phyloP scores from a whole-genome alignment of 441 rosid species.

The Pelargonium myrrhifolium region DNA sequence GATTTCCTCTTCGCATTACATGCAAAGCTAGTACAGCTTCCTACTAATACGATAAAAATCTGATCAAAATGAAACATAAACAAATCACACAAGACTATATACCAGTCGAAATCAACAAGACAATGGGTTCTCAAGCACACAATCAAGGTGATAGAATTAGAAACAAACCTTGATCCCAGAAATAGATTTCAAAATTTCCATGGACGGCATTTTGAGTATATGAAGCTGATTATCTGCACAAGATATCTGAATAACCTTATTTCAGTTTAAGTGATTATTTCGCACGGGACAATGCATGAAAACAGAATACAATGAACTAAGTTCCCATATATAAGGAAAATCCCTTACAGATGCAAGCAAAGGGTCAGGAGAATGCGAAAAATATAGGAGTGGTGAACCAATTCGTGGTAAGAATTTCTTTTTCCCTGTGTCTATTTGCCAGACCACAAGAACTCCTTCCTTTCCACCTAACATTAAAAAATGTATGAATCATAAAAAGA shows the following conservation, averaged over 20 bases:
- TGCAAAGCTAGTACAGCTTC: background rate
- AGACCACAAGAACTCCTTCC: slow-evolving; percentile 98
- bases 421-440: slow-evolving; percentile 96
- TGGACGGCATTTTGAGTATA: slow-evolving; percentile 79
- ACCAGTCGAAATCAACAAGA: slow-evolving; percentile 8
- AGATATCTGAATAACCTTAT: slow-evolving; percentile 51
- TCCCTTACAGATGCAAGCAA: slow-evolving; percentile 77
- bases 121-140: slow-evolving; percentile 1
- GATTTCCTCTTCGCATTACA: no score
- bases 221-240: slow-evolving; percentile 98
- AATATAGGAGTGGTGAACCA: slow-evolving; percentile 80
- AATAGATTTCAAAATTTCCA: slow-evolving; percentile 77
- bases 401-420: slow-evolving; percentile 90
- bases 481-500: background rate
- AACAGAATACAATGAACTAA: slow-evolving; percentile 5
- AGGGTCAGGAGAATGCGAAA: slow-evolving; percentile 66
- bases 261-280: slow-evolving; percentile 18
- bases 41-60: slow-evolving; percentile 11
- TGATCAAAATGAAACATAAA: slow-evolving; percentile 4
- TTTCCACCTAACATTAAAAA: slow-evolving; percentile 57
- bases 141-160: background rate
- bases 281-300: slow-evolving; percentile 9
- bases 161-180: slow-evolving; percentile 86
- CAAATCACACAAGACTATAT: background rate
- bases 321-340: slow-evolving; percentile 5